Conservation (phyloP, 1,139 yeast species). For the Wickerhamiella pararugosa region DNA sequence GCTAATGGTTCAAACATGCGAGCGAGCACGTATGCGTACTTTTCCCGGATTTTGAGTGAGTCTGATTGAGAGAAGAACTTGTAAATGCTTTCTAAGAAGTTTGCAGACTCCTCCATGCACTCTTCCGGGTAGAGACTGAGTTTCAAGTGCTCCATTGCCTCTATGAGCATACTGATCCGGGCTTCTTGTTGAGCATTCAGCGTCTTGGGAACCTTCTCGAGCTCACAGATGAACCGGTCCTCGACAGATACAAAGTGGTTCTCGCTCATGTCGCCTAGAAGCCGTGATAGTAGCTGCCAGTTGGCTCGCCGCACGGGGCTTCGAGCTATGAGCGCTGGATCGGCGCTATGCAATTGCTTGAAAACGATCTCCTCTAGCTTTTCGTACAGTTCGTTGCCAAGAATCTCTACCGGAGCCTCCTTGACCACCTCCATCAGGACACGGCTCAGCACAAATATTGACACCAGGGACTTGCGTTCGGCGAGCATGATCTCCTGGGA, state of each 20-base stretch:
- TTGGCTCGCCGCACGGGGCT: slow-evolving; percentile 75
- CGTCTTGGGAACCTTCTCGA: slow-evolving; percentile 39
- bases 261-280: slow-evolving; percentile 81
- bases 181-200: slow-evolving; percentile 43
- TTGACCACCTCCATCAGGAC: slow-evolving; percentile 85
- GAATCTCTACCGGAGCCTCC: slow-evolving; percentile 58
- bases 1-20: slow-evolving; percentile 70
- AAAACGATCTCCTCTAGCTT: slow-evolving; percentile 88
- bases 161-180: slow-evolving; percentile 55
- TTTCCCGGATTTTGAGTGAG: slow-evolving; percentile 27
- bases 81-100: slow-evolving; percentile 69
- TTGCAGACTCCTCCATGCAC: slow-evolving; percentile 81
- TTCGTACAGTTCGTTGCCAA: slow-evolving; percentile 69
- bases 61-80: slow-evolving; percentile 63
- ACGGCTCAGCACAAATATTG: slow-evolving; percentile 81
- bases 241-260: slow-evolving; percentile 74
- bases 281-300: slow-evolving; percentile 84
- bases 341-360: slow-evolving; percentile 77
- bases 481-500: slow-evolving; percentile 37
- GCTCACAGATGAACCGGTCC: slow-evolving; percentile 83
- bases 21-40: slow-evolving; percentile 75
- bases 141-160: slow-evolving; percentile 79
- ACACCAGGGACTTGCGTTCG: slow-evolving; percentile 71
- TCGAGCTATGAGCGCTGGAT: slow-evolving; percentile 50
- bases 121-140: slow-evolving; percentile 74